phyloP scores from a whole-genome alignment of 176 grass and related monocot species.

The Neostapfia colusana region DNA sequence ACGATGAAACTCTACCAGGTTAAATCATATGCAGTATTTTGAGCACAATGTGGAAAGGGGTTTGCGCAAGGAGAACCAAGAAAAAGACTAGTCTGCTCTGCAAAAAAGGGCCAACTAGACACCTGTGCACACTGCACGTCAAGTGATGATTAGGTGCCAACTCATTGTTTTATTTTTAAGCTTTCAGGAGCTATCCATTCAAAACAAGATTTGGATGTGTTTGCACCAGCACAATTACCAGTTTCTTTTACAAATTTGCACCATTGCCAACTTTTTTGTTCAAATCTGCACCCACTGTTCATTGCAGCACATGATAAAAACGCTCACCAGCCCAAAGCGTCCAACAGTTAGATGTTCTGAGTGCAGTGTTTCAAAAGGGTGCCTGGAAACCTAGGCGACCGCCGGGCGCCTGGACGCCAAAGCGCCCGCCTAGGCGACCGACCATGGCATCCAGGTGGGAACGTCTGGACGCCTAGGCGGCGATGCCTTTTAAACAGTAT shows the following conservation, averaged over 20 bases:
- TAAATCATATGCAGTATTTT: neutral
- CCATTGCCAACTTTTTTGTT: neutral
- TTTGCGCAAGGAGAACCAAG: neutral
- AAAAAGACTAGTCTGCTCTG: neutral
- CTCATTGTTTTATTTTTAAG: neutral
- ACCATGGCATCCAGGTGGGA: no score
- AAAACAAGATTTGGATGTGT: neutral
- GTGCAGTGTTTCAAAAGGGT: no score
- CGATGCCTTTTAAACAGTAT: no score
- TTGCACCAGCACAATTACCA: neutral
- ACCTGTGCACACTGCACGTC: neutral
- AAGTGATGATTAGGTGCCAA: neutral
- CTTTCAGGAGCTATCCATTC: neutral
- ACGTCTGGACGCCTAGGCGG: no score
- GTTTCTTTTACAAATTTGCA: neutral
- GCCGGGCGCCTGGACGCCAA: no score
- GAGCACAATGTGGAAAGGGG: neutral
- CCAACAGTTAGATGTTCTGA: no score
- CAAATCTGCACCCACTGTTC: neutral
- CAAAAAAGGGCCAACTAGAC: neutral
- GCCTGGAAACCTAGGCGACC: no score
- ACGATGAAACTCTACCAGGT: neutral
- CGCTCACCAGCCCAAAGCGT: no score
- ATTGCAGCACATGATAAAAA: slow-evolving; percentile 2
- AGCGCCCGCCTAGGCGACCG: no score